Evolutionary conservation across 305 asterid genomes (phyloP).

Genomic region (Fraxinus floribunda): DNA sequence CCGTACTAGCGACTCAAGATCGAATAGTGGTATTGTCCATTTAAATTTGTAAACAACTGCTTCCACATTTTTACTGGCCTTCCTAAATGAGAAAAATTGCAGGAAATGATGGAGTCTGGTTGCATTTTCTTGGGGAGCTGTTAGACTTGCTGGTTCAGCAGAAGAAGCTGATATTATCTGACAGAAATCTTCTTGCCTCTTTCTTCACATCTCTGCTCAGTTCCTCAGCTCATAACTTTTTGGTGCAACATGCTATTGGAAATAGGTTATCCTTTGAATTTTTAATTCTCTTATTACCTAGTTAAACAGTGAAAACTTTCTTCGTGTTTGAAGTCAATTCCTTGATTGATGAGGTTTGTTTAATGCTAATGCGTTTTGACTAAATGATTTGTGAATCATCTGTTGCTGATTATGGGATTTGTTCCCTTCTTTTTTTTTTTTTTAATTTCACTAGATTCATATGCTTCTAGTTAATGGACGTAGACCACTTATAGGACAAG

Average conservation of each 20-base stretch:
- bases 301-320: not conserved
- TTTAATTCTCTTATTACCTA: constrained; percentile 14
- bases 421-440: not conserved
- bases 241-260: constrained; percentile 57
- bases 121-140: constrained; percentile 71
- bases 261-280: constrained; percentile 47
- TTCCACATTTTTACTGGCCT: constrained; percentile 5
- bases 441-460: not conserved
- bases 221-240: constrained; percentile 55
- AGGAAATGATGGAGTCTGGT: constrained; percentile 49
- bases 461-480: not conserved
- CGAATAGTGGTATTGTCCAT: constrained; percentile 47
- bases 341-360: constrained; percentile 6
- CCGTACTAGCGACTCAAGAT: constrained; percentile 33
- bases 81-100: constrained; percentile 35
- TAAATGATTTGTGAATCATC: not conserved
- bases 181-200: constrained; percentile 58
- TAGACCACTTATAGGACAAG: not conserved
- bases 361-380: not conserved
- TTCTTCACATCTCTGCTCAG: constrained; percentile 65
- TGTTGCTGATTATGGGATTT: not conserved
- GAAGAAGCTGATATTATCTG: constrained; percentile 73
- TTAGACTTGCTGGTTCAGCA: constrained; percentile 59
- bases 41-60: not conserved
- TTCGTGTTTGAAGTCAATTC: not conserved